Evolutionary conservation across 495 filamentous ascomycete species (phyloP).

Genomic region (Daldinia bambusicola): DNA sequence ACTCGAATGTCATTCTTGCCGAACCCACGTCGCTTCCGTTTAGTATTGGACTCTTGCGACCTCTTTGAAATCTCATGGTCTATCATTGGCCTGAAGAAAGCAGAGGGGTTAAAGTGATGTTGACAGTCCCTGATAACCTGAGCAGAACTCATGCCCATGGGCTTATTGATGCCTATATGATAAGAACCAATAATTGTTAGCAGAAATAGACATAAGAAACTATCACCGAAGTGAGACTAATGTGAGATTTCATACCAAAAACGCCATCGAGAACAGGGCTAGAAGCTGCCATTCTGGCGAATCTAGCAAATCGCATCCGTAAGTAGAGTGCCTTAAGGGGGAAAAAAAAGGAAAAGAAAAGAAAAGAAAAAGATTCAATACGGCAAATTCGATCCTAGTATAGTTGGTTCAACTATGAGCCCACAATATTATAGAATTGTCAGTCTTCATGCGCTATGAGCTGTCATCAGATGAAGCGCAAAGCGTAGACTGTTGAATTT

Average conservation of each 20-base stretch:
- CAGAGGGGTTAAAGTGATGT: conserved; percentile 80
- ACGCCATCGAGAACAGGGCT: conserved; percentile 75
- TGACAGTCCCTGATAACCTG: conserved; percentile 88
- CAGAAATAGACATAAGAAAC: neutral
- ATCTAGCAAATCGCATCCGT: conserved; percentile 43
- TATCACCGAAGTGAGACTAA: conserved; percentile 1
- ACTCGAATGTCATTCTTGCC: conserved; percentile 70
- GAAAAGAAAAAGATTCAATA: conserved; percentile 15
- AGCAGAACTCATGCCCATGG: conserved; percentile 81
- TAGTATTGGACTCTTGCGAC: conserved; percentile 61
- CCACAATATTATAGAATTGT: neutral
- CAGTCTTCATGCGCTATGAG: neutral
- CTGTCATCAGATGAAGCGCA: conserved; percentile 18
- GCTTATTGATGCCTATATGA: conserved; percentile 86
- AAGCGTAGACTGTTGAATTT: conserved; percentile 16
- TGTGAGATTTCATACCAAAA: conserved; percentile 65
- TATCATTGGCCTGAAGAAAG: conserved; percentile 78
- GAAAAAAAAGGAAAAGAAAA: conserved; percentile 4
- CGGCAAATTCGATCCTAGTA: neutral
- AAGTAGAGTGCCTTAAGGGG: neutral
- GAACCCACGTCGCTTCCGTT: conserved; percentile 63
- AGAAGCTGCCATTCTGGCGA: conserved; percentile 61
- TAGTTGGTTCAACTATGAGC: neutral
- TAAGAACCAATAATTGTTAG: conserved; percentile 11
- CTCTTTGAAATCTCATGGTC: conserved; percentile 64